These are phyloP conservation scores for Fusarium incarnatum DNA, from an alignment of 2,329 filamentous ascomycete genomes.

Conservation along the genomic window DNA sequence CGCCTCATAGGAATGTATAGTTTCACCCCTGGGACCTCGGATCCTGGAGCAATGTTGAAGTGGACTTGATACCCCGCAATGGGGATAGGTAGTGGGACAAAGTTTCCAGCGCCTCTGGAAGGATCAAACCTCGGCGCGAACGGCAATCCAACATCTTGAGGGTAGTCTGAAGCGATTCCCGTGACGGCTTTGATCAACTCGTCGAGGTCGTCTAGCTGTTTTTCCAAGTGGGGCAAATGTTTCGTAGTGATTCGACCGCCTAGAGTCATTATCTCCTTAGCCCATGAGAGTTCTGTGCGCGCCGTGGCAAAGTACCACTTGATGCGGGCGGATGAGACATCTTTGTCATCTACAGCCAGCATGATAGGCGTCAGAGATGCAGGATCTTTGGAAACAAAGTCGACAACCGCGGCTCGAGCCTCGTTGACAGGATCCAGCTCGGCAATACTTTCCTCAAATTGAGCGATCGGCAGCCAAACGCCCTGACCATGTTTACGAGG, in stretches of 20 bases:
- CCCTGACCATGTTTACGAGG: neutral
- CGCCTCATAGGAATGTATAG: neutral
- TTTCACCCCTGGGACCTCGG: neutral
- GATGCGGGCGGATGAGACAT: neutral
- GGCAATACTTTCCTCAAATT: neutral
- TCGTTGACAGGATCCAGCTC: neutral
- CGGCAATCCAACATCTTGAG: neutral
- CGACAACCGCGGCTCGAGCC: neutral
- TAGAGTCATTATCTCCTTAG: neutral
- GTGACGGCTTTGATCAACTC: neutral
- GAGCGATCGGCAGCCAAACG: neutral
- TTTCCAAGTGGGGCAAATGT: neutral
- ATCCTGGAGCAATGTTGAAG: neutral
- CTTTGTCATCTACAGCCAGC: constrained; percentile 1
- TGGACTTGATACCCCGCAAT: neutral
- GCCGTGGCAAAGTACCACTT: neutral
- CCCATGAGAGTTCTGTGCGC: neutral
- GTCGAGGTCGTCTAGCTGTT: neutral
- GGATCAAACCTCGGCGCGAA: neutral
- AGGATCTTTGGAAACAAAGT: neutral
- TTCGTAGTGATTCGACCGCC: neutral
- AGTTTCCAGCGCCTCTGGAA: neutral
- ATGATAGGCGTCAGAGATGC: neutral
- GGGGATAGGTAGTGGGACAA: neutral
- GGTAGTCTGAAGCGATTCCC: neutral